Evolutionary conservation across 208 protist species (phyloP), one percentile per base, ranked within the genome.

Genomic region (Acanthamoeba rhysodes): DNA sequence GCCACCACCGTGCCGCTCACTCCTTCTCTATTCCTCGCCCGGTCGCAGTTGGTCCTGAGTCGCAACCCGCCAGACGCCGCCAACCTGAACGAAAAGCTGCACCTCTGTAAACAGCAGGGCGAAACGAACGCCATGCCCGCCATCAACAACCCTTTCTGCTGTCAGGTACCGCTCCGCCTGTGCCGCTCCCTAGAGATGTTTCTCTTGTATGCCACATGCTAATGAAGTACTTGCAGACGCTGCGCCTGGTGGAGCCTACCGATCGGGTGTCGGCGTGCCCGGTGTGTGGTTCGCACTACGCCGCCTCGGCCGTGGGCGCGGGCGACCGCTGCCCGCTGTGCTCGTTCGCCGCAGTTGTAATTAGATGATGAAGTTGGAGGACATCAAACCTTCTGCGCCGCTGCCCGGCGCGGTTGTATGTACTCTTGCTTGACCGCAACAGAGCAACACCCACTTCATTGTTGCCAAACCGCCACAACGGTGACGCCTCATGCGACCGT

Each of bases 31-130:
- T 0, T 8, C 64, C 64, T 8, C n/a, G 64, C 27, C n/a, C 24
- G 29, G 18, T 20, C 53, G 0, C 18, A 90, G 84, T n/a, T 90
- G 29, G 57, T 90, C 16, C n/a, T 90, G 55, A 70, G 55, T 53
- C 48, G 57, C 34, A 90, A 90, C 34, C 84, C 84, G 29, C 84
- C 84, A 68, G 84, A 90, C 57, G 84, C 84, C 16, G 55, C 48
- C 27, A 48, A 68, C 27, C 14, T 90, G 34, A 90, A 70, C 55
- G 55, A 90, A 66, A 90, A 90, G 84, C 57, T 90, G 18, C 48
- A 70, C 34, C 50, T 90, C 10, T 90, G 84, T 32, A 90, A 90
- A 27, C 55, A 90, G 55, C n/a, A 68, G 3, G 45, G 7, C 29
- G 84, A 90, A 45, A 59, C n/a, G 24, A 90, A 90, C 53, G 55